Base-by-base conservation (phyloP, 345 rosid genomes). In the Salix purpurea region DNA sequence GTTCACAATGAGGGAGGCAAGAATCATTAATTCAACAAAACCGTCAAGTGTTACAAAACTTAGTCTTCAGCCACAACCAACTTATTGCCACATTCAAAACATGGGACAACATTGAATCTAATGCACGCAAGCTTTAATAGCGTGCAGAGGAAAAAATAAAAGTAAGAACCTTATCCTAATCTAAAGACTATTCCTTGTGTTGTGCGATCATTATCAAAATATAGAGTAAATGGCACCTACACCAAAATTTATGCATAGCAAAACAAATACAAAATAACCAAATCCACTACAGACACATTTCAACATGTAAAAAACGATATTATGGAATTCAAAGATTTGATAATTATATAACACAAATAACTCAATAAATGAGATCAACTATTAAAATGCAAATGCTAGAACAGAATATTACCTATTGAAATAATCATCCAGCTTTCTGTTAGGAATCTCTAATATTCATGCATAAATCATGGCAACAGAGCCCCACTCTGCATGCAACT, bases 401-500 rank as follows among this genome's bases (percentile, higher is more conserved):
- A 50, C 26, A 16, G 52, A 58, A 46, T 65, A 60, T 87, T 81
- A 93, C 99, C 92, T 85, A 71, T 67, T 83, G 24, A 90, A 85
- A 83, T 93, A 92, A 65, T 89, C 91, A 83, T 96, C 99, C n/a
- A 96, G 83, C 46, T 90, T 91, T 78, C 87, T 91, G 83, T 87
- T 92, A 15, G 98, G 98, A 88, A 85, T 87, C 89, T 93, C 98
- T 70, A 96, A 77, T 70, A 96, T 88, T 81, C 91, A 87, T 32
- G 94, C 89, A 82, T 96, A 96, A 67, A 96, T 92, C 83, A 81
- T 71, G 74, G 95, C 93, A 79, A 93, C 85, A 32, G 84, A 85
- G 81, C 89, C 82, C 99, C 98, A 96, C 70, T 92, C 90, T 78
- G 88, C 91, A 80, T 91, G 98, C 93, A 88, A 86, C 80, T 92